Conservation (phyloP, 805 yeast genomes). For the Candida orba region DNA sequence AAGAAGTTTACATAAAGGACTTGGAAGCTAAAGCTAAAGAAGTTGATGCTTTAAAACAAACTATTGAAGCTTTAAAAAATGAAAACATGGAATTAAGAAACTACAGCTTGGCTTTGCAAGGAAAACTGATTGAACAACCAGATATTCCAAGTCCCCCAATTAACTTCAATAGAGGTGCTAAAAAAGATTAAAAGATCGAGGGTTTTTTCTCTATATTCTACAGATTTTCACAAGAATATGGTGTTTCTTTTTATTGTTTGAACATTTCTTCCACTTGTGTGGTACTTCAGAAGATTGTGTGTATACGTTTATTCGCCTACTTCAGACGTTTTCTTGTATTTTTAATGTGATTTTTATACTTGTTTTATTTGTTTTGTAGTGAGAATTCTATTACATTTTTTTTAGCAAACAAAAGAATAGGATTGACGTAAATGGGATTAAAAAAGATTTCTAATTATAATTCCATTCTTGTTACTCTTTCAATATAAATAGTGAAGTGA, state of each 20-base stretch:
- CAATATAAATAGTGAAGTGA: background rate
- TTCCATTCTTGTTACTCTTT: background rate
- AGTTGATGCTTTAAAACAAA: slow-evolving; percentile 53
- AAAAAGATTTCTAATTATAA: too few relatives aligned
- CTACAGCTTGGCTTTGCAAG: slow-evolving; percentile 63
- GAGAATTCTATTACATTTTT: too few relatives aligned
- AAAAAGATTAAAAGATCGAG: slow-evolving; percentile 6
- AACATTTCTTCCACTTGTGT: too few relatives aligned
- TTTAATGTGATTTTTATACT: too few relatives aligned
- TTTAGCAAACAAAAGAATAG: too few relatives aligned
- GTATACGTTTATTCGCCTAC: too few relatives aligned
- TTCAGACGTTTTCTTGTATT: too few relatives aligned
- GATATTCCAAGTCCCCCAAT: slow-evolving; percentile 37
- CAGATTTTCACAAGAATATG: background rate
- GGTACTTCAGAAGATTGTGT: too few relatives aligned
- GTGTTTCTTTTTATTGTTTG: background rate
- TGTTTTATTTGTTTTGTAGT: too few relatives aligned
- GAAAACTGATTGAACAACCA: slow-evolving; percentile 47
- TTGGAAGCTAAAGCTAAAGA: slow-evolving; percentile 65
- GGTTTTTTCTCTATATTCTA: background rate
- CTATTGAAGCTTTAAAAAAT: slow-evolving; percentile 56
- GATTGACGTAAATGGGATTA: too few relatives aligned
- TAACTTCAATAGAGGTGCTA: slow-evolving; percentile 18
- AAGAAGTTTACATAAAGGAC: slow-evolving; percentile 74
- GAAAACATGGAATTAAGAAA: slow-evolving; percentile 71